Conservation (phyloP, 1,139 yeast genomes). For the Geotrichum aggregatum region DNA sequence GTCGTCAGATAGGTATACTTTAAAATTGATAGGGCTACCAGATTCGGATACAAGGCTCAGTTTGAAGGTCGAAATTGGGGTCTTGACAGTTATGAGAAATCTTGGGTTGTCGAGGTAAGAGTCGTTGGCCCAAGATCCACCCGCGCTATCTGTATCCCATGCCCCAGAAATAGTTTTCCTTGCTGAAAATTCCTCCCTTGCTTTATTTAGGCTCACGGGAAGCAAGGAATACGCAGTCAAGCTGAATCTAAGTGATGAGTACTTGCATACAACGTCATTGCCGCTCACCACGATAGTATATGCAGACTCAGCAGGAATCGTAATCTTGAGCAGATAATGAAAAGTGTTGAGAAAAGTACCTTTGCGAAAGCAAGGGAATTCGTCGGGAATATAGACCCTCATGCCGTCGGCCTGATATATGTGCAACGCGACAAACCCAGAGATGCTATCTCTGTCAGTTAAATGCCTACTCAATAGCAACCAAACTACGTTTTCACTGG, state of each 20-base stretch:
- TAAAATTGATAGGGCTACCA: slow-evolving; percentile 35
- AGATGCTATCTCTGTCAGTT: slow-evolving; percentile 18
- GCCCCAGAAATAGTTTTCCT: slow-evolving; percentile 38
- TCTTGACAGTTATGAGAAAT: slow-evolving; percentile 39
- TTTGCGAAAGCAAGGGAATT: slow-evolving; percentile 23
- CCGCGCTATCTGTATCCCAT: slow-evolving; percentile 51
- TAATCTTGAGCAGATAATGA: slow-evolving; percentile 30
- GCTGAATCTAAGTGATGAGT: slow-evolving; percentile 36
- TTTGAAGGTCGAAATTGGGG: slow-evolving; percentile 12
- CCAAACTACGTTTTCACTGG: slow-evolving; percentile 44
- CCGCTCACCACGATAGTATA: slow-evolving; percentile 32
- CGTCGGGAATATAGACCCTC: slow-evolving; percentile 25
- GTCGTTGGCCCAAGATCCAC: slow-evolving; percentile 55
- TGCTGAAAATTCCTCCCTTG: slow-evolving; percentile 34
- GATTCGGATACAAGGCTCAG: slow-evolving; percentile 21
- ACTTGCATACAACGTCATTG: slow-evolving; percentile 33
- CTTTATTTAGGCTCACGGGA: slow-evolving; percentile 34
- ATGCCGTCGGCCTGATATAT: slow-evolving; percentile 26
- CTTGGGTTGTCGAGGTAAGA: slow-evolving; percentile 63
- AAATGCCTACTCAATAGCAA: slow-evolving; percentile 45
- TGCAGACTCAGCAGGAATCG: slow-evolving; percentile 29
- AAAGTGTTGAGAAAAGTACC: slow-evolving; percentile 33
- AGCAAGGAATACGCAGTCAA: slow-evolving; percentile 41
- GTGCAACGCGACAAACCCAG: slow-evolving; percentile 27
- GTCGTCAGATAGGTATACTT: slow-evolving; percentile 36